These are phyloP conservation scores for Zygoascus ofunaensis DNA, from an alignment of 805 yeast genomes.

Conservation along the genomic window DNA sequence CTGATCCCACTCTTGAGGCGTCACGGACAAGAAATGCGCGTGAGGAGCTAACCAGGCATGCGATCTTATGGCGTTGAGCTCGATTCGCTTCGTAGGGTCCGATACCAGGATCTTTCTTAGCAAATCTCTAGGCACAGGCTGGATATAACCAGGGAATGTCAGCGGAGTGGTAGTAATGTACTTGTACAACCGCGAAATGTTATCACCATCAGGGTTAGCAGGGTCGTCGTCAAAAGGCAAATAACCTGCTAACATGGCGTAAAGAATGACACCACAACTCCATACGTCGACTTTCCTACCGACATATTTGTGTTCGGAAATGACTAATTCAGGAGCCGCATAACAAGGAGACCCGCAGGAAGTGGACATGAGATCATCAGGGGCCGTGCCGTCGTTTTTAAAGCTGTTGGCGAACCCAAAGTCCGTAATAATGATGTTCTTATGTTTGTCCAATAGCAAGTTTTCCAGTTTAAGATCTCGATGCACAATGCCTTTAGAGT, in stretches of 20 bases:
- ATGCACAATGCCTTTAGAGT: conserved; percentile 70
- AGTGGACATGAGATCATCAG: conserved; percentile 75
- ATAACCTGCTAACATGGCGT: conserved; percentile 96
- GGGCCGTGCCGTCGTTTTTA: conserved; percentile 22
- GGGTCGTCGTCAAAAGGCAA: conserved; percentile 97
- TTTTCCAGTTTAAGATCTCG: conserved; percentile 71
- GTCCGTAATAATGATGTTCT: conserved; percentile 78
- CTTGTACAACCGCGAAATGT: conserved; percentile 80
- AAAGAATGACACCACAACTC: conserved; percentile 92
- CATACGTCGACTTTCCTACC: conserved; percentile 93
- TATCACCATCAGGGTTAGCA: conserved; percentile 90
- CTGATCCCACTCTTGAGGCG: conserved; percentile 87
- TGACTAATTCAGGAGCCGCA: conserved; percentile 96
- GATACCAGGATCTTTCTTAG: conserved; percentile 73
- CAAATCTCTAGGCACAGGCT: conserved; percentile 84
- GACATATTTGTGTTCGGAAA: conserved; percentile 76
- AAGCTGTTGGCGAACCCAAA: conserved; percentile 93
- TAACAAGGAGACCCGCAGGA: conserved; percentile 97
- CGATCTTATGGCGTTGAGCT: conserved; percentile 56
- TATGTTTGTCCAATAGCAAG: conserved; percentile 70
- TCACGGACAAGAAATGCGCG: conserved; percentile 67
- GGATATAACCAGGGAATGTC: conserved; percentile 90
- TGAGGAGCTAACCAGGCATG: conserved; percentile 90
- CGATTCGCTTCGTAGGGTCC: conserved; percentile 70
- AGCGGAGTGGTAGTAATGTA: conserved; percentile 86